phyloP scores from a whole-genome alignment of 352 stramenopile species.

The Blastocystis sp. region DNA sequence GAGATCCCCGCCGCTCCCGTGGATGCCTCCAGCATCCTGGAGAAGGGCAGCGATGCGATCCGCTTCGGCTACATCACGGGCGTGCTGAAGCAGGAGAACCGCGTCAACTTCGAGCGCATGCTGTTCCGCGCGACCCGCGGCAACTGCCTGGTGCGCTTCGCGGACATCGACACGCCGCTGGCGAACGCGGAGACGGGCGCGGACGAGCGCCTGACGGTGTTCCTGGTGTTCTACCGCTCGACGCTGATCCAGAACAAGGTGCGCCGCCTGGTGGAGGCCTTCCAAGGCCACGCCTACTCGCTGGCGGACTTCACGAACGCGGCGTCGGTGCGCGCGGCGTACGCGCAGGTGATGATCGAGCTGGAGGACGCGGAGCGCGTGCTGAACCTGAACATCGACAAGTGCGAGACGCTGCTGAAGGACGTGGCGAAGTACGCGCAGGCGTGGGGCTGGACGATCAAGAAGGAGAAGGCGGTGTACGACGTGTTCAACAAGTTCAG shows the following conservation, averaged over 20 bases:
- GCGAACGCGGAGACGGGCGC: conserved; percentile 83
- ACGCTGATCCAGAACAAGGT: conserved; percentile 92
- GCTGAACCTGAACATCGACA: conserved; percentile 90
- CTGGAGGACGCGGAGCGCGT: conserved; percentile 92
- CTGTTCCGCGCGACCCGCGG: conserved; percentile 95
- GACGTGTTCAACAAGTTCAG: conserved; percentile 96
- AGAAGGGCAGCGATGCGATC: conserved; percentile 55
- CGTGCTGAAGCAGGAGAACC: conserved; percentile 87
- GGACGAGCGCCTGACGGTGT: conserved; percentile 82
- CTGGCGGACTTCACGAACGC: conserved; percentile 90
- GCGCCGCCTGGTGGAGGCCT: conserved; percentile 96
- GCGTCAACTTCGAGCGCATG: conserved; percentile 93
- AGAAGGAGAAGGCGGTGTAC: conserved; percentile 94
- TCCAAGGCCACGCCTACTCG: conserved; percentile 90
- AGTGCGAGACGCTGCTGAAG: conserved; percentile 86
- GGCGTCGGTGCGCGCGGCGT: conserved; percentile 79
- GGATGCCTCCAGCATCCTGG: not conserved
- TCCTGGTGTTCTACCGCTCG: conserved; percentile 85
- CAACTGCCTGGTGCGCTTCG: conserved; percentile 96
- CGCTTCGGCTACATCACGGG: conserved; percentile 74
- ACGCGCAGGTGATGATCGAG: conserved; percentile 86
- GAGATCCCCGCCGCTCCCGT: not conserved
- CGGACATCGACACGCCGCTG: conserved; percentile 86
- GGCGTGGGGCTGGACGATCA: conserved; percentile 92
- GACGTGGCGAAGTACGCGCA: conserved; percentile 87